A percentile compares a stretch with the other conserved stretches of the same genome.
Evolutionary conservation across 129 eudicot genomes (phyloP).

Genomic region (Erigeron canadensis): DNA sequence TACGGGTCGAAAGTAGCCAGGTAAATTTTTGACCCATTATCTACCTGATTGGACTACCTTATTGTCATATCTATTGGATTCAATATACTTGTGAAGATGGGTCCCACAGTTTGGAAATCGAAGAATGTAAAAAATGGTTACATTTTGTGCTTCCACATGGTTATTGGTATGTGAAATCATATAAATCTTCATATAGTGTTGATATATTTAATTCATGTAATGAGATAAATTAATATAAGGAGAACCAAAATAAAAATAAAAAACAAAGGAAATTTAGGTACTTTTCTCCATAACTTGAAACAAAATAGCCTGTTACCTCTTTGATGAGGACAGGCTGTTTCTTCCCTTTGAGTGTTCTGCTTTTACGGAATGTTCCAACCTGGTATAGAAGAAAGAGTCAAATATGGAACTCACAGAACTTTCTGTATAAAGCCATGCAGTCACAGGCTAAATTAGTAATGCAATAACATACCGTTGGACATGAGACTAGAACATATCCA

Average conservation of each 20-base stretch:
- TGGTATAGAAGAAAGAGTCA: constrained; percentile 20
- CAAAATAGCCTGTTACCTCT: constrained; percentile 53
- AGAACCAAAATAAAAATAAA: background rate
- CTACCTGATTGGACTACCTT: too few species aligned
- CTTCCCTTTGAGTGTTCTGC: constrained; percentile 71
- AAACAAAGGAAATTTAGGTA: background rate
- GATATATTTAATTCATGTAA: too few species aligned
- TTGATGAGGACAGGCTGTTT: constrained; percentile 66
- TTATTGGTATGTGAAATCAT: background rate
- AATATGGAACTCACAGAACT: background rate
- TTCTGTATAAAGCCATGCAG: constrained; percentile 1
- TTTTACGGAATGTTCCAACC: constrained; percentile 89
- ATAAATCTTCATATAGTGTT: background rate
- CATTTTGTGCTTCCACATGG: background rate
- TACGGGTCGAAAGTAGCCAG: too few species aligned
- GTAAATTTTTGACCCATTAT: too few species aligned
- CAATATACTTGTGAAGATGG: too few species aligned
- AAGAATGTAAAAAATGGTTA: background rate
- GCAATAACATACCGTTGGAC: constrained; percentile 59
- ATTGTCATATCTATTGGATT: too few species aligned
- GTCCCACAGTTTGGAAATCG: background rate
- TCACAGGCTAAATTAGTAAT: background rate
- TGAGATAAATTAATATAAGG: too few species aligned
- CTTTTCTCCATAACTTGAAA: background rate
- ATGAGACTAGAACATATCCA: constrained; percentile 76